Conservation (phyloP, 2,329 filamentous ascomycete species). For the Colletotrichum limetticola region DNA sequence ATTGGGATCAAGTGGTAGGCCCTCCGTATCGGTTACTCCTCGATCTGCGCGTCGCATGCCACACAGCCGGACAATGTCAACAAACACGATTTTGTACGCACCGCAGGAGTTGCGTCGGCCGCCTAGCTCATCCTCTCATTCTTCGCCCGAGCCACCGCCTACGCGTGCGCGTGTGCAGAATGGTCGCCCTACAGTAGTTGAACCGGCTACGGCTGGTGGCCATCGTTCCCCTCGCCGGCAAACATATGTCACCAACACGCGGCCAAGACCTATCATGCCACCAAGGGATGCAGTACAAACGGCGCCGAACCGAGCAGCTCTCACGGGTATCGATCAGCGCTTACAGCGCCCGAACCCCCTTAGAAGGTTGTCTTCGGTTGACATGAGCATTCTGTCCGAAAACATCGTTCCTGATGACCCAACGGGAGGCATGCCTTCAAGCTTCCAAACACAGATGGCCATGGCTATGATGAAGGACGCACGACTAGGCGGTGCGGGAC, state of each 20-base stretch:
- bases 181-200: slow-evolving; percentile 40
- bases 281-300: slow-evolving; percentile 64
- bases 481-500: slow-evolving; percentile 59
- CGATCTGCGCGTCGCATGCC: slow-evolving; percentile 51
- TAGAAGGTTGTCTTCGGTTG: slow-evolving; percentile 70
- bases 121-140: slow-evolving; percentile 55
- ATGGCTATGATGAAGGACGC: slow-evolving; percentile 71
- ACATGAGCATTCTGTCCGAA: slow-evolving; percentile 80
- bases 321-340: slow-evolving; percentile 62
- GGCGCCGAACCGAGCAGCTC: slow-evolving; percentile 63
- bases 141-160: slow-evolving; percentile 45
- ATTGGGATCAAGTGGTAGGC: slow-evolving; percentile 38
- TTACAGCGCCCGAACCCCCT: slow-evolving; percentile 47
- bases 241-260: slow-evolving; percentile 55
- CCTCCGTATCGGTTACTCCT: slow-evolving; percentile 43
- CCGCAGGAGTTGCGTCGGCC: slow-evolving; percentile 62
- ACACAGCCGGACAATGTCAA: slow-evolving; percentile 81
- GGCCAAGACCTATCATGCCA: slow-evolving; percentile 67
- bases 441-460: slow-evolving; percentile 84
- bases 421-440: slow-evolving; percentile 74
- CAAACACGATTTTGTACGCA: slow-evolving; percentile 86
- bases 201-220: slow-evolving; percentile 49
- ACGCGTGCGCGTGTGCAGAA: slow-evolving; percentile 43
- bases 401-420: slow-evolving; percentile 71
- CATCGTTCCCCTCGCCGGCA: slow-evolving; percentile 60